phyloP scores from a whole-genome alignment of 2,329 filamentous ascomycete species.

The Sclerotinia nivalis region DNA sequence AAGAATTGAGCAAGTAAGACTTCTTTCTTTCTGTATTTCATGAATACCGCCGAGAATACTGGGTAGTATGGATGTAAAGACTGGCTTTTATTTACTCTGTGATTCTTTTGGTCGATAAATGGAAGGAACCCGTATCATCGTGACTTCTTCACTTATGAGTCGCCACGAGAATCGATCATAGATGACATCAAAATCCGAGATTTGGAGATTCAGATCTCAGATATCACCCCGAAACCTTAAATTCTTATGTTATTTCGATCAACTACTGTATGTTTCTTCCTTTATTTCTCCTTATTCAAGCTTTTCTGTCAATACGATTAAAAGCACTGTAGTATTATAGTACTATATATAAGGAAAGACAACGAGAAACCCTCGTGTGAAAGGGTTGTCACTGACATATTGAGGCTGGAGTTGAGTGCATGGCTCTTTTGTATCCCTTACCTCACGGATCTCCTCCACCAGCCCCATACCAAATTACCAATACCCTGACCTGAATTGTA shows the following conservation, averaged over 20 bases:
- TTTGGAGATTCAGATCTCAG: background rate
- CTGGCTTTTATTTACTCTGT: background rate
- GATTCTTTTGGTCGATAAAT: background rate
- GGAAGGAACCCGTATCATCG: constrained; percentile 2
- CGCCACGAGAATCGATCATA: background rate
- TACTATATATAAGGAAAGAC: background rate
- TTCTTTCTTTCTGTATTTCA: constrained; percentile 19
- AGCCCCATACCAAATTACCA: background rate
- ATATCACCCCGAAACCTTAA: background rate
- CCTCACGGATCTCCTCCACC: constrained; percentile 9
- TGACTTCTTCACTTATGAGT: background rate
- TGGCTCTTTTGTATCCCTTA: background rate
- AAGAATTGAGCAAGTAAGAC: constrained; percentile 7
- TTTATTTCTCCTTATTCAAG: background rate
- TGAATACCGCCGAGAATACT: constrained; percentile 7
- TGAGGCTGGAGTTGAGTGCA: constrained; percentile 5
- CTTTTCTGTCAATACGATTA: background rate
- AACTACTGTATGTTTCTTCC: background rate
- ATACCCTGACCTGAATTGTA: background rate
- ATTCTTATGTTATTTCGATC: background rate
- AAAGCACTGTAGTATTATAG: background rate
- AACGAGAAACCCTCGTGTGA: background rate
- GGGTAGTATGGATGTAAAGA: background rate
- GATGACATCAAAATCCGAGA: background rate
- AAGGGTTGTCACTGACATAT: background rate